phyloP scores from a whole-genome alignment of 2,329 filamentous ascomycete species.

The Sporothrix protearum region DNA sequence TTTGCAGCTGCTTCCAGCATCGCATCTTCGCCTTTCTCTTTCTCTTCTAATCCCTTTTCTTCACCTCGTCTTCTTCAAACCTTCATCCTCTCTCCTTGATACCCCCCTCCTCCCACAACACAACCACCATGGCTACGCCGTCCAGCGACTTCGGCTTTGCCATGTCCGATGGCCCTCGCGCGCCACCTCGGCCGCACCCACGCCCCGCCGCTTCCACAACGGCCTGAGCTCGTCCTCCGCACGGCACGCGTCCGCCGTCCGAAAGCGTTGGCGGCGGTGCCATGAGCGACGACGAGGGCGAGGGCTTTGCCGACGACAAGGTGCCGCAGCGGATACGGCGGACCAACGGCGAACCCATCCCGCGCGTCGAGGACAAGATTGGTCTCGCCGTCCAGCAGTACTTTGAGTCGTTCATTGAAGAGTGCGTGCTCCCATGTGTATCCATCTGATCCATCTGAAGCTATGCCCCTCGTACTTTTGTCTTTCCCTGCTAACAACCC shows the following conservation, averaged over 20 bases:
- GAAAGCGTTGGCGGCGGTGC: conserved; percentile 55
- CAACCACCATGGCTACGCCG: conserved; percentile 43
- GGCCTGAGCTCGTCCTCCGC: conserved; percentile 49
- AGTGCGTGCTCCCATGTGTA: conserved; percentile 51
- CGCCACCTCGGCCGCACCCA: conserved; percentile 35
- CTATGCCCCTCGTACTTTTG: not conserved
- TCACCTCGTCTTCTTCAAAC: not conserved
- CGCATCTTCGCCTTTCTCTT: not conserved
- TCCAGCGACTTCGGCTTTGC: conserved; percentile 55
- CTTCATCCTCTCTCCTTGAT: not conserved
- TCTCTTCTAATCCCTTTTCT: conserved; percentile 16
- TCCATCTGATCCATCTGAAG: too few relatives aligned
- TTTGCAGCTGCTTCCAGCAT: not conserved
- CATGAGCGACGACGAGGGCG: conserved; percentile 59
- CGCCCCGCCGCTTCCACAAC: conserved; percentile 41
- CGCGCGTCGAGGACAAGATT: conserved; percentile 71
- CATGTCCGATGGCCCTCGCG: conserved; percentile 55
- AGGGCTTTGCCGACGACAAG: conserved; percentile 63
- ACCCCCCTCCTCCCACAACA: not conserved
- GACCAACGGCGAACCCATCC: conserved; percentile 52
- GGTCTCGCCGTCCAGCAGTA: conserved; percentile 70
- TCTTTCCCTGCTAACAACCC: not conserved
- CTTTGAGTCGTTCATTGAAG: conserved; percentile 77
- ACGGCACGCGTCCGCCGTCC: conserved; percentile 56
- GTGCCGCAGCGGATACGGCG: conserved; percentile 51